Evolutionary conservation across 2,329 filamentous ascomycete species (phyloP).

Genomic region (Boeremia exigua): DNA sequence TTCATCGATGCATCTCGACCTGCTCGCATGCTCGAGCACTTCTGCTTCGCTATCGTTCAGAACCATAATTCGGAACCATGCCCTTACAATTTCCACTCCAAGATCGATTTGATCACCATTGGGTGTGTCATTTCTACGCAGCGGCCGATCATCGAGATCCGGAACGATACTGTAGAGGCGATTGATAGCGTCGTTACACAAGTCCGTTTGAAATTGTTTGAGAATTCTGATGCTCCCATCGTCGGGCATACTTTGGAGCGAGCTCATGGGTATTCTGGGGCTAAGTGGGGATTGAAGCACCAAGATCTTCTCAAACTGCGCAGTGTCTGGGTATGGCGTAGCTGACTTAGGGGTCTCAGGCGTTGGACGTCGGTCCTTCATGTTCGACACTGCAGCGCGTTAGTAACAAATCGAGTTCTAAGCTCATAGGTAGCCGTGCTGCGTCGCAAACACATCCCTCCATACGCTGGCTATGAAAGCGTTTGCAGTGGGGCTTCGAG

Average conservation of each 20-base stretch:
- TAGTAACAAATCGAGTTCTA: neutral
- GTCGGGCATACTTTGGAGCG: slow-evolving; percentile 27
- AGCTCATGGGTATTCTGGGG: slow-evolving; percentile 29
- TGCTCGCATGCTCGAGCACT: slow-evolving; percentile 30
- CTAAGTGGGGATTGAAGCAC: slow-evolving; percentile 32
- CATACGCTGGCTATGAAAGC: too few species aligned
- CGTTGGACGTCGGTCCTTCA: slow-evolving; percentile 22
- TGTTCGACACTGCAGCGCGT: slow-evolving; percentile 23
- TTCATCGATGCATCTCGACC: slow-evolving; percentile 29
- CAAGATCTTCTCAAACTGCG: slow-evolving; percentile 27
- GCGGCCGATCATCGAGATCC: slow-evolving; percentile 22
- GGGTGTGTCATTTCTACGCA: slow-evolving; percentile 1
- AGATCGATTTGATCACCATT: slow-evolving; percentile 16
- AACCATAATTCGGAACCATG: slow-evolving; percentile 42
- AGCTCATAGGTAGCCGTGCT: too few species aligned
- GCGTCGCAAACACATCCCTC: neutral
- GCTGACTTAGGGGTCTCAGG: slow-evolving; percentile 24
- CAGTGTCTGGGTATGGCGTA: slow-evolving; percentile 18
- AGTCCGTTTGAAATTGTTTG: slow-evolving; percentile 36
- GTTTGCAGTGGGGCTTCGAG: too few species aligned
- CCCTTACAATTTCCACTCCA: slow-evolving; percentile 32
- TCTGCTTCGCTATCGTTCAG: slow-evolving; percentile 37
- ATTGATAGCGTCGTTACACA: slow-evolving; percentile 29
- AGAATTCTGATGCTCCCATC: slow-evolving; percentile 35
- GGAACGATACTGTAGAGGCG: slow-evolving; percentile 36